Conservation (phyloP, 1,139 yeast genomes). For the Yamadazyma conglobata region DNA sequence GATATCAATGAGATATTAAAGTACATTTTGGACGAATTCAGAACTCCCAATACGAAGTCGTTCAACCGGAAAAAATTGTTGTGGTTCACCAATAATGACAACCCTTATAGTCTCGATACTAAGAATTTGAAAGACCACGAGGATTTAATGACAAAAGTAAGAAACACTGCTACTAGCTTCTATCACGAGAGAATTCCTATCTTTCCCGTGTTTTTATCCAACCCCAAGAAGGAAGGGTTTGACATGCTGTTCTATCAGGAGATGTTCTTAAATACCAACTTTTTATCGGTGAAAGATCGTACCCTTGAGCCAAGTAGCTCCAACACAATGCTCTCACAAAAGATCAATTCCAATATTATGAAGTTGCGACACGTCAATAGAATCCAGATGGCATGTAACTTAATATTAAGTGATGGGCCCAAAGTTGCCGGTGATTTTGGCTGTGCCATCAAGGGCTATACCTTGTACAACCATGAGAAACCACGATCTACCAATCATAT, state of each 20-base stretch:
- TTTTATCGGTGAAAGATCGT: conserved; percentile 22
- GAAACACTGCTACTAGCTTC: conserved; percentile 60
- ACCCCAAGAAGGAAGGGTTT: conserved; percentile 27
- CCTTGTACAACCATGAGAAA: conserved; percentile 56
- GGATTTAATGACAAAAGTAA: conserved; percentile 29
- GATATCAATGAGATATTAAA: conserved; percentile 31
- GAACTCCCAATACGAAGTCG: conserved; percentile 11
- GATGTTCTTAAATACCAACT: conserved; percentile 45
- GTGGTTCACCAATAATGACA: conserved; percentile 43
- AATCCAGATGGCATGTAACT: conserved; percentile 59
- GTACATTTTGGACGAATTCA: conserved; percentile 34
- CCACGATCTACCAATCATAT: conserved; percentile 36
- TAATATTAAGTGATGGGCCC: conserved; percentile 38
- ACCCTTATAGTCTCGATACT: conserved; percentile 24
- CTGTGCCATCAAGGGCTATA: conserved; percentile 70
- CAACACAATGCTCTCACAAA: conserved; percentile 41
- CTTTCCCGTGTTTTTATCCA: conserved; percentile 61
- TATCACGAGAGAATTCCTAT: conserved; percentile 50
- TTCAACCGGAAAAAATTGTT: conserved; percentile 33
- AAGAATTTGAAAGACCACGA: conserved; percentile 7
- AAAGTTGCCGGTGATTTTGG: conserved; percentile 42
- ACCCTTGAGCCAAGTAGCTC: conserved; percentile 5
- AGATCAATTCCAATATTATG: conserved; percentile 48
- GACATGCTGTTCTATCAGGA: conserved; percentile 55
- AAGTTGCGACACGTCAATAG: conserved; percentile 61